phyloP scores from a whole-genome alignment of 257 asterid species.

The Petrea volubilis region DNA sequence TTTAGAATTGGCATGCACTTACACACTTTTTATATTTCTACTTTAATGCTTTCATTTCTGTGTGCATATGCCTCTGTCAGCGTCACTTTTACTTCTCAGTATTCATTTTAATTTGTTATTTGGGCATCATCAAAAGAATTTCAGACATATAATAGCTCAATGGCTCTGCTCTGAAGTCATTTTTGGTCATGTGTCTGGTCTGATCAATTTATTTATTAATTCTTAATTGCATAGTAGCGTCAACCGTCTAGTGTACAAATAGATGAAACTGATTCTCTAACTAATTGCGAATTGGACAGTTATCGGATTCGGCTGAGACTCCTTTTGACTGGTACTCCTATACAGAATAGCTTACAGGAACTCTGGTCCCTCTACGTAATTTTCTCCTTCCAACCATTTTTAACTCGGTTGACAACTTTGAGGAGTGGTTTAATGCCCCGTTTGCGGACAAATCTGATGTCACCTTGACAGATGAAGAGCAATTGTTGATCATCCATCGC shows the following conservation, averaged over 20 bases:
- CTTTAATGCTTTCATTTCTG: no score
- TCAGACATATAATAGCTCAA: conserved; percentile 33
- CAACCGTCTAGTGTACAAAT: no score
- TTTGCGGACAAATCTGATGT: conserved; percentile 88
- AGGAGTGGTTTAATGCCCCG: conserved; percentile 99
- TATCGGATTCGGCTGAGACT: conserved; percentile 90
- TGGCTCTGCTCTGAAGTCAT: no score
- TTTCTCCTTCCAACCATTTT: conserved; percentile 95
- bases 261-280: no score
- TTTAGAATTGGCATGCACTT: background rate
- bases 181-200: no score
- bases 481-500: conserved; percentile 82
- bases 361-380: conserved; percentile 95
- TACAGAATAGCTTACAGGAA: conserved; percentile 97
- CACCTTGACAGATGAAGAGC: conserved; percentile 90
- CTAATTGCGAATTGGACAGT: conserved; percentile 62
- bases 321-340: conserved; percentile 95
- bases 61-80: background rate
- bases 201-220: no score
- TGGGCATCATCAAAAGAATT: conserved; percentile 8
- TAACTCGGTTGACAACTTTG: conserved; percentile 86
- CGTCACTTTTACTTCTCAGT: conserved; percentile 1
- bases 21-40: no score
- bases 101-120: background rate
- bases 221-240: no score